Base-by-base conservation (phyloP, 2,329 filamentous ascomycete genomes). In the Thermoascus crustaceus region DNA sequence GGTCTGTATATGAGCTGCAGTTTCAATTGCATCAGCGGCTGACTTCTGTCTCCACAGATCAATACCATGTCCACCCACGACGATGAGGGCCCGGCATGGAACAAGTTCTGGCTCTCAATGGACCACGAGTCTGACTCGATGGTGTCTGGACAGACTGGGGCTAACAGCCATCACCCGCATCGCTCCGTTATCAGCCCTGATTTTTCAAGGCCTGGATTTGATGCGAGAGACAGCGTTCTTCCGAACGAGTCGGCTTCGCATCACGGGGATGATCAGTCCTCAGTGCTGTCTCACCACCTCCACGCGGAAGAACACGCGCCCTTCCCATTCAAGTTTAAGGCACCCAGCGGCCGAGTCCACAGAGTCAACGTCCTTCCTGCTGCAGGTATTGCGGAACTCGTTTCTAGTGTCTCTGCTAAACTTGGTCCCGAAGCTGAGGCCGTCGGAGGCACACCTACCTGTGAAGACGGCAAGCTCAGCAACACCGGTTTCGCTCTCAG, bases 271-370 rank as follows among this genome's bases (percentile, higher is more conserved):
- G 85, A 89, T 30, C 86, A 83, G 2, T 86, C 85, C 8, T 69
- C 79, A 13, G 80, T 76, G 36, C 62, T 78, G 16, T 69, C 68
- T 10, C 72, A 81, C 11, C 64, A 69, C 3, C 68, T 75, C 1
- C 52, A 61, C 5, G 39, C 63, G 8, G 70, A 50, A 4, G 75
- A 84, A 50, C 85, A 93, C 46, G 63, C 76, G 7, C 85, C 89
- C 0, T 98, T 96, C 64, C 78, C 89, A 2, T 98, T 98, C 78
- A 98, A 98, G 63, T 98, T 98, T 75, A 96, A 96, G 70, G 87
- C 91, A 2, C 91, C 91, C 1, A 88, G 85, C 49, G 91, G 89
- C 30, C 85, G 91, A 34, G 88, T 96, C 11, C 91, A 98, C 63
- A 80, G 91, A 36, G 68, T 98, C 33, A 91, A 96, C 54, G 80